Percentiles rank a stretch among this genome's conserved stretches.
These are phyloP conservation scores for Colletotrichum liaoningense DNA, from an alignment of 2,329 filamentous ascomycete species.

Conservation along the genomic window DNA sequence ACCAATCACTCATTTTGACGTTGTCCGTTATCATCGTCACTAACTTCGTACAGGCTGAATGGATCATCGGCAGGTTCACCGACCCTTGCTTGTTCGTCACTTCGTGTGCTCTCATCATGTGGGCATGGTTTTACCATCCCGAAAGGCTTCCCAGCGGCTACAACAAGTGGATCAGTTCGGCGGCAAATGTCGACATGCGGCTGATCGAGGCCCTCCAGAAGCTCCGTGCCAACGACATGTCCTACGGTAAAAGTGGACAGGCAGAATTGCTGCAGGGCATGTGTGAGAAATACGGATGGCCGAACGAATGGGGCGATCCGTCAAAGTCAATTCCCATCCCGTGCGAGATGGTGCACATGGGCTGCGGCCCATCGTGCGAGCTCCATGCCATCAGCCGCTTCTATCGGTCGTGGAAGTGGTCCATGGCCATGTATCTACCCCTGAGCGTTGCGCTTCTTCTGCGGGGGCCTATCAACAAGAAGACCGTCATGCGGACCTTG, in stretches of 20 bases:
- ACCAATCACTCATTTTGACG: neutral
- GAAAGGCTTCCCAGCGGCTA: slow-evolving; percentile 78
- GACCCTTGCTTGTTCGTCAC: slow-evolving; percentile 78
- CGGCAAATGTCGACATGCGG: slow-evolving; percentile 79
- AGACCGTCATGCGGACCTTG: slow-evolving; percentile 60
- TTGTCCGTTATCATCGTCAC: neutral
- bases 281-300: slow-evolving; percentile 78
- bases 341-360: slow-evolving; percentile 88
- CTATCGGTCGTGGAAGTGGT: slow-evolving; percentile 76
- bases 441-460: slow-evolving; percentile 76
- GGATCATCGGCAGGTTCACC: slow-evolving; percentile 56
- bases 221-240: slow-evolving; percentile 70
- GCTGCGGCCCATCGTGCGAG: slow-evolving; percentile 79
- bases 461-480: slow-evolving; percentile 56
- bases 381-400: slow-evolving; percentile 78
- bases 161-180: slow-evolving; percentile 83
- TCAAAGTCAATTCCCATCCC: slow-evolving; percentile 77
- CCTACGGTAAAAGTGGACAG: slow-evolving; percentile 80
- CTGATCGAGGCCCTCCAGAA: slow-evolving; percentile 80
- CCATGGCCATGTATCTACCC: slow-evolving; percentile 81
- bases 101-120: slow-evolving; percentile 84
- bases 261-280: slow-evolving; percentile 75
- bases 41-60: slow-evolving; percentile 50
- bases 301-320: slow-evolving; percentile 79
- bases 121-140: slow-evolving; percentile 86